Conservation (phyloP, 2,329 filamentous ascomycete species). For the Huntiella moniliformis region DNA sequence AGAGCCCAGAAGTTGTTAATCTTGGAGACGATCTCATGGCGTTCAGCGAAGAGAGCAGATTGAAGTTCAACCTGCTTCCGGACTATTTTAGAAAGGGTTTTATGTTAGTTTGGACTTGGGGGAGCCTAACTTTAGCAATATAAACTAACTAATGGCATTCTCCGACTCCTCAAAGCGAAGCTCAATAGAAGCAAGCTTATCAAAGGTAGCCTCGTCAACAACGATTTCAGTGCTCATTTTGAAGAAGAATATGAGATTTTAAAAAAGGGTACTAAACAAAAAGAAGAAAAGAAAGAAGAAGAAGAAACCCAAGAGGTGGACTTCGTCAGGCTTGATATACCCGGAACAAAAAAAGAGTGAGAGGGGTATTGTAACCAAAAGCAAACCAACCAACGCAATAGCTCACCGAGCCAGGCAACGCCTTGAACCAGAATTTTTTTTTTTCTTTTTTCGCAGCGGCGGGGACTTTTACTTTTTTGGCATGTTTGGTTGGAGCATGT, state of each 20-base stretch:
- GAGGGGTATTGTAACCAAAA: too few relatives aligned
- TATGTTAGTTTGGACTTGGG: conserved; percentile 12
- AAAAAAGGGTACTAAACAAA: background rate
- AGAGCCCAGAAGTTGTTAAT: conserved; percentile 91
- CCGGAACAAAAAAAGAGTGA: too few relatives aligned
- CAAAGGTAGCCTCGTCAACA: conserved; percentile 35
- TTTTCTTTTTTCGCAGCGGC: too few relatives aligned
- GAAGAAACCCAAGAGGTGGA: conserved; percentile 5
- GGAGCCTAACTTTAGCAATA: too few relatives aligned
- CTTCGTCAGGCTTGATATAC: background rate
- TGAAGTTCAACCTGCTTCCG: conserved; percentile 52
- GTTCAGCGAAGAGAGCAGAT: conserved; percentile 56
- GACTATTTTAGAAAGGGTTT: conserved; percentile 32
- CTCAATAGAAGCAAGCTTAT: conserved; percentile 64
- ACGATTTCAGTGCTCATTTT: conserved; percentile 20
- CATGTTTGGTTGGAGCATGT: too few relatives aligned
- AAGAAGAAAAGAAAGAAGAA: conserved; percentile 1
- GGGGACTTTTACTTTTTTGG: too few relatives aligned
- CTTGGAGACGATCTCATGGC: conserved; percentile 46
- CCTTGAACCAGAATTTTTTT: too few relatives aligned
- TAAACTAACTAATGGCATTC: conserved; percentile 63
- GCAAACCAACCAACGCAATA: too few relatives aligned
- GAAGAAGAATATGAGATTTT: conserved; percentile 10
- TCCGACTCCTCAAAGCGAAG: conserved; percentile 70
- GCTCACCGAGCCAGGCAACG: too few relatives aligned